Evolutionary conservation across 2,329 filamentous ascomycete genomes (phyloP).

Genomic region (Neurospora crassa): DNA sequence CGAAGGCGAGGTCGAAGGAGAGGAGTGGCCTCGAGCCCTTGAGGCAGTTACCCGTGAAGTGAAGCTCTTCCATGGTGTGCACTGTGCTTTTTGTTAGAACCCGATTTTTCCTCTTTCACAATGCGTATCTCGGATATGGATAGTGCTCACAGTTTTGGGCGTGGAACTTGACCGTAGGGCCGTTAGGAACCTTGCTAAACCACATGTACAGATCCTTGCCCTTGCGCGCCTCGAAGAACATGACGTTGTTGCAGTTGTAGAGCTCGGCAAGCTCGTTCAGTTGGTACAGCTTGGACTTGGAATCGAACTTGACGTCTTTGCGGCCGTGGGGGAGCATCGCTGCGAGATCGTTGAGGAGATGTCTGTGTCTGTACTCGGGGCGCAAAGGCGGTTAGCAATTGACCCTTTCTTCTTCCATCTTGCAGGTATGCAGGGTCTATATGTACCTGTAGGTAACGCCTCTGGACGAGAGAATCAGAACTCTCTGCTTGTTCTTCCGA

Average conservation of each 20-base stretch:
- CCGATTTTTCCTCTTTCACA: background rate
- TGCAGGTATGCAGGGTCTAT: constrained; percentile 18
- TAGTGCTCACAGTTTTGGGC: constrained; percentile 57
- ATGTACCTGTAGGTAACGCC: constrained; percentile 75
- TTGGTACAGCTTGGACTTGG: constrained; percentile 77
- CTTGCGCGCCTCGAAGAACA: constrained; percentile 94
- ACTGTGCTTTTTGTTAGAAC: constrained; percentile 34
- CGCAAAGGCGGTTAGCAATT: background rate
- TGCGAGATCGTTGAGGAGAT: constrained; percentile 82
- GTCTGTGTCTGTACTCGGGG: constrained; percentile 60
- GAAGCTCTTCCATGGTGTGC: constrained; percentile 93
- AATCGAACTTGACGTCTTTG: constrained; percentile 95
- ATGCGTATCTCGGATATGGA: background rate
- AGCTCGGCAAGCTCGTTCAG: constrained; percentile 67
- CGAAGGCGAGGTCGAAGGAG: constrained; percentile 84
- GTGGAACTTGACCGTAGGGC: constrained; percentile 53
- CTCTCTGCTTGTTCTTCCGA: constrained; percentile 61
- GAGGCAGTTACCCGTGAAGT: constrained; percentile 93
- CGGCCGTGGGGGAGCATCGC: constrained; percentile 82
- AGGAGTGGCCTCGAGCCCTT: constrained; percentile 88
- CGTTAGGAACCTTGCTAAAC: constrained; percentile 85
- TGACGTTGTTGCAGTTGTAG: constrained; percentile 80
- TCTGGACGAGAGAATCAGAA: constrained; percentile 84
- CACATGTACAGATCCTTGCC: constrained; percentile 90
- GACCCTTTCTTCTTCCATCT: background rate